Evolutionary conservation across 108 stramenopile genomes (phyloP).

Genomic region (Skeletonema menzelii): DNA sequence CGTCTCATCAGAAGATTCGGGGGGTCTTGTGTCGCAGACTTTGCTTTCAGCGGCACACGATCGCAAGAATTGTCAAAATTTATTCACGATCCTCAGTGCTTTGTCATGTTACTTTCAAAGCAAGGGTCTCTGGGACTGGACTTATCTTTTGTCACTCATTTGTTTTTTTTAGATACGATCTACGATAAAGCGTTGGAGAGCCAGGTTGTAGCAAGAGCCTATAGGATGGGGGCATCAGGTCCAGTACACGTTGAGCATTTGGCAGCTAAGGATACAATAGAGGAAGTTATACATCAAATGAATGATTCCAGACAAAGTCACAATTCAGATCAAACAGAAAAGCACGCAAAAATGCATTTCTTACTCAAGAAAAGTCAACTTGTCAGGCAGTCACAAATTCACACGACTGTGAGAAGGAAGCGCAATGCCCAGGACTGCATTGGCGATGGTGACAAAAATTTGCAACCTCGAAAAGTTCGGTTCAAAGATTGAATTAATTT

Average conservation of each 20-base stretch:
- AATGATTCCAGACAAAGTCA: conserved; percentile 11
- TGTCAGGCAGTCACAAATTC: background rate
- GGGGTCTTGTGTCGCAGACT: conserved; percentile 74
- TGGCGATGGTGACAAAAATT: background rate
- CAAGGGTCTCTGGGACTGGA: conserved; percentile 94
- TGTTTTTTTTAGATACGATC: conserved; percentile 76
- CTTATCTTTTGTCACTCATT: conserved; percentile 93
- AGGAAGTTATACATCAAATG: conserved; percentile 73
- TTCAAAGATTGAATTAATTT: background rate
- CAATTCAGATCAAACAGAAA: background rate
- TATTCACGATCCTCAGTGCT: conserved; percentile 52
- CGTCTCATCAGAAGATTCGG: conserved; percentile 72
- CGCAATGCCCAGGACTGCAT: background rate
- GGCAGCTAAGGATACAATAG: conserved; percentile 79
- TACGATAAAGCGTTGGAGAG: conserved; percentile 78
- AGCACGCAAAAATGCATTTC: conserved; percentile 29
- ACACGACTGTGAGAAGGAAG: background rate
- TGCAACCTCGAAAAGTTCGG: background rate
- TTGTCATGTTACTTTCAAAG: conserved; percentile 85
- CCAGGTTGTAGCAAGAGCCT: conserved; percentile 91
- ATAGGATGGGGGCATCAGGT: conserved; percentile 91
- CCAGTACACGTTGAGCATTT: conserved; percentile 88
- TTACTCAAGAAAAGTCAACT: conserved; percentile 30
- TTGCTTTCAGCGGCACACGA: conserved; percentile 57
- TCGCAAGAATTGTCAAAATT: conserved; percentile 72